Conservation (phyloP, 371 early-diverging fungal genomes). For the Batrachochytrium dendrobatidis region DNA sequence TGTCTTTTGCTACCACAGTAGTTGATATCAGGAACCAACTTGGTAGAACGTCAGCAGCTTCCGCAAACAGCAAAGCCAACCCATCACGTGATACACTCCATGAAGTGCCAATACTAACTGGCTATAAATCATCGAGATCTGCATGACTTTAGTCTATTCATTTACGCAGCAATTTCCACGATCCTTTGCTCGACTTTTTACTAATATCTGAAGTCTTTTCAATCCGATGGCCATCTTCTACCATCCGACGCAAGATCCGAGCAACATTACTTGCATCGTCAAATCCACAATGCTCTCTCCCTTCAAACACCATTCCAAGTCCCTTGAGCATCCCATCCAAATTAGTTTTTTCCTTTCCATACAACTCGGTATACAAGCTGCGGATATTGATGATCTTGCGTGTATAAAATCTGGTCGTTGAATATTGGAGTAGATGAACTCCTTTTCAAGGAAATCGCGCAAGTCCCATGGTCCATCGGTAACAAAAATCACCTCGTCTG, state of each 20-base stretch:
- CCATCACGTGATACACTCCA: too few relatives aligned
- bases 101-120: too few relatives aligned
- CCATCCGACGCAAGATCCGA: constrained; percentile 28
- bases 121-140: too few relatives aligned
- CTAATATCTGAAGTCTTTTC: not conserved
- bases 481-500: constrained; percentile 22
- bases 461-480: constrained; percentile 79
- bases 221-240: constrained; percentile 24
- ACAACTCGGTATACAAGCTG: constrained; percentile 29
- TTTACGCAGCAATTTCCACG: not conserved
- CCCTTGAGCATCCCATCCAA: constrained; percentile 55
- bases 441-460: constrained; percentile 67
- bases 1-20: too few relatives aligned
- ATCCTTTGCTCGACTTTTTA: not conserved
- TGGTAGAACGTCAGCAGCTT: too few relatives aligned
- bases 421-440: constrained; percentile 41
- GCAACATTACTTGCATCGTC: constrained; percentile 64
- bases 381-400: constrained; percentile 31
- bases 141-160: too few relatives aligned
- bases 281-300: constrained; percentile 69
- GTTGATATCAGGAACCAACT: too few relatives aligned
- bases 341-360: constrained; percentile 41
- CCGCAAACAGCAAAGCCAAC: too few relatives aligned
- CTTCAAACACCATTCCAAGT: constrained; percentile 56
- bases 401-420: constrained; percentile 29